These are phyloP conservation scores for Dioszegia crocea DNA, from an alignment of 768 basidiomycete species.

Conservation along the genomic window DNA sequence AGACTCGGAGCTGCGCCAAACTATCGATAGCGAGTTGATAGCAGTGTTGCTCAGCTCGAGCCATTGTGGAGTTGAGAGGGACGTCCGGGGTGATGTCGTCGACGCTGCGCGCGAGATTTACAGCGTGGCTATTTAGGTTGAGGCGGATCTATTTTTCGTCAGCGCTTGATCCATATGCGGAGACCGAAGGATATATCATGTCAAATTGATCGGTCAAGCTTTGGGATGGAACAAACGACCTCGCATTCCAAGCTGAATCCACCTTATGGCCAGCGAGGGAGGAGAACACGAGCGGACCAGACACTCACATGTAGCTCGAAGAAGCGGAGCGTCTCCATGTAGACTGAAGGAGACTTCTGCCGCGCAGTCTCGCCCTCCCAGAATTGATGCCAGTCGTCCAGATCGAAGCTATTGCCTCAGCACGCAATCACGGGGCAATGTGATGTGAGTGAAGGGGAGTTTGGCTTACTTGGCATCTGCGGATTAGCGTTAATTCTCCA, in stretches of 20 bases:
- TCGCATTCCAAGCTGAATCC: too few relatives aligned
- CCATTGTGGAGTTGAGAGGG: background rate
- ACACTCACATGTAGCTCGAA: conserved; percentile 21
- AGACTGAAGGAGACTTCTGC: conserved; percentile 5
- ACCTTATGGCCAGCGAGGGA: too few relatives aligned
- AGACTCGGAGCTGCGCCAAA: conserved; percentile 4
- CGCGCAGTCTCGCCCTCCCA: conserved; percentile 10
- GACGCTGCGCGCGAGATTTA: conserved; percentile 4
- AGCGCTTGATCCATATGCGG: too few relatives aligned
- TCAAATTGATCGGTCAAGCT: too few relatives aligned
- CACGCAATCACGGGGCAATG: background rate
- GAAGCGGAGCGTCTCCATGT: conserved; percentile 11
- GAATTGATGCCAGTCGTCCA: conserved; percentile 15
- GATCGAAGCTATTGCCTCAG: conserved; percentile 11
- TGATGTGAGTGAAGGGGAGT: too few relatives aligned
- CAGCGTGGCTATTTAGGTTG: conserved; percentile 16
- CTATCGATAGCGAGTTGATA: conserved; percentile 12
- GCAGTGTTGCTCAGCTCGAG: conserved; percentile 13
- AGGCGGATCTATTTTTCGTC: conserved; percentile 23
- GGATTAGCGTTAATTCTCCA: too few relatives aligned
- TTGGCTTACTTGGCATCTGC: background rate
- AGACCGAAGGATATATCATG: too few relatives aligned
- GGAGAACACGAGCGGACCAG: too few relatives aligned
- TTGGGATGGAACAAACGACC: too few relatives aligned
- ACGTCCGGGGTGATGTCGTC: background rate